Evolutionary conservation across 192 early-diverging fungal species (phyloP).

Genomic region (Entomortierella lignicola): DNA sequence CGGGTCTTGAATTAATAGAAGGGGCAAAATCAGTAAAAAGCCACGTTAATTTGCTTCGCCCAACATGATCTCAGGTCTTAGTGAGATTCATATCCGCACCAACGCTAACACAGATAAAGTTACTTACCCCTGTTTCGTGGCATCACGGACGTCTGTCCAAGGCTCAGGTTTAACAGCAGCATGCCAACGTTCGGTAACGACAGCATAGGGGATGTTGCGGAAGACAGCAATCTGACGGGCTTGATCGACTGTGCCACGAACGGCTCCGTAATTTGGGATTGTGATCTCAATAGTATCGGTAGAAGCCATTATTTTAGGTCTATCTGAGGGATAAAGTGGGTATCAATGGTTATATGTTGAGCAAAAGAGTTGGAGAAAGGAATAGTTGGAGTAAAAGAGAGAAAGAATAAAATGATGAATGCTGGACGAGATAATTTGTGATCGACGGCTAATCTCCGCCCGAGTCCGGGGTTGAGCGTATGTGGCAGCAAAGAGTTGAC

Average conservation of each 20-base stretch:
- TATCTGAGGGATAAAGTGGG: not conserved
- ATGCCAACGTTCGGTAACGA: constrained; percentile 28
- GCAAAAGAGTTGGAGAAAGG: not conserved
- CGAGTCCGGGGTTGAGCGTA: not conserved
- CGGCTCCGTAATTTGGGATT: constrained; percentile 12
- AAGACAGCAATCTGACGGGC: constrained; percentile 15
- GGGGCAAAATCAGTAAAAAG: too few species aligned
- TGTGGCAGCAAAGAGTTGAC: too few species aligned
- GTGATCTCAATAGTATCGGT: constrained; percentile 14
- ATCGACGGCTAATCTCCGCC: not conserved
- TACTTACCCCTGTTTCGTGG: constrained; percentile 29
- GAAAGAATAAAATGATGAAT: not conserved
- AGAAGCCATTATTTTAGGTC: not conserved
- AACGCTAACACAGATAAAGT: too few species aligned
- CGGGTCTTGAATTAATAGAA: too few species aligned
- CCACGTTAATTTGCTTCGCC: too few species aligned
- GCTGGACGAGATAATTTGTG: not conserved
- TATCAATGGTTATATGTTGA: too few species aligned
- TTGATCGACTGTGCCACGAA: constrained; percentile 12
- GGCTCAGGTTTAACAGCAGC: constrained; percentile 22
- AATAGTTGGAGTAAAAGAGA: not conserved
- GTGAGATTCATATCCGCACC: too few species aligned
- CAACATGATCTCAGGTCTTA: too few species aligned
- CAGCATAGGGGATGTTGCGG: constrained; percentile 24
- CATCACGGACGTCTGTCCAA: constrained; percentile 32